Base-by-base conservation (phyloP, 352 stramenopile species). In the Bremia lactucae region DNA sequence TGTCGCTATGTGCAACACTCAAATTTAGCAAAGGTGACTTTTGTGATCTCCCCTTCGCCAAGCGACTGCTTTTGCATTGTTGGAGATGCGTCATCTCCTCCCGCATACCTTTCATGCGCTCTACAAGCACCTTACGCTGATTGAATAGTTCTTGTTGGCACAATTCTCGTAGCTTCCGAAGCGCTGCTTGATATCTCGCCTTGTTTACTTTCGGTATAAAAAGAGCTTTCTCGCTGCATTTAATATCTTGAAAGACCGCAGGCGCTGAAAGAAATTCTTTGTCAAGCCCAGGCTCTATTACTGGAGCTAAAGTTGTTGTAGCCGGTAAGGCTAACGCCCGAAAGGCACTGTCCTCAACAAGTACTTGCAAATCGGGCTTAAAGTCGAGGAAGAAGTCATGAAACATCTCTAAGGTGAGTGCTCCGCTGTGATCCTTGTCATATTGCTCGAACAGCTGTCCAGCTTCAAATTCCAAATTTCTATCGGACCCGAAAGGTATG, bases 401-500 rank as follows among this genome's bases (percentile, higher is more conserved):
- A 18, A 91, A 91, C 25, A 60, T 63, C 35, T 82, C 68, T 36
- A 88, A 45, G 7, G 65, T 69, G 18, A 91, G 62, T 24, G 68
- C 62, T 0, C 75, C 75, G 0, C 48, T 61, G 24, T 64, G 75
- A 22, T 84, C 62, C 11, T 44, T 67, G 43, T 91, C 78, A 42
- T 88, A 91, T 9, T 75, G 60, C 49, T 87, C 78, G 43, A 91
- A 91, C 13, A 91, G 59, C 51, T 91, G 78, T 1, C 78, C 75
- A 26, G 78, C 78, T 33, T 91, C 78, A 47, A 91, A 91, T 52
- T 91, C 78, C 8, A 73, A 84, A 57, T 91, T 91, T 29, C 58
- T 62, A 8, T 75, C 66, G 20, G 75, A 91, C 3, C 78, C 78
- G 8, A 91, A 45, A 21, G 78, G 78, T 10, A 84, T 75, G 9